Evolutionary conservation across 305 asterid genomes (phyloP), one percentile per base, ranked within the genome.

Genomic region (Euphrasia arctica): DNA sequence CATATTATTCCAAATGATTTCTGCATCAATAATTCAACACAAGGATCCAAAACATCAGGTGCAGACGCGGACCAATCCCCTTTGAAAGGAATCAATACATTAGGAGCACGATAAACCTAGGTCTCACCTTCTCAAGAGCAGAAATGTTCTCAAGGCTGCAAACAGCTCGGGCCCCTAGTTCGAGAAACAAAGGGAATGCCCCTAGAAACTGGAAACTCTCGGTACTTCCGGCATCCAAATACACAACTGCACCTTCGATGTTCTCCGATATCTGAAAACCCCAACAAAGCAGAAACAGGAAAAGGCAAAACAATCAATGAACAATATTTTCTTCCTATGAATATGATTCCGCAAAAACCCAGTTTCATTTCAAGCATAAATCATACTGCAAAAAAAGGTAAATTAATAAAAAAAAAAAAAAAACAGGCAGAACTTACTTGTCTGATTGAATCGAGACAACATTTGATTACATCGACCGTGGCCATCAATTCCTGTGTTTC

Each of bases 151-250:
- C 99, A 89, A 93, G 82, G 84, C 94, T 85, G 77, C 95, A 87
- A 66, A 93, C 84, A 58, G 90, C 70, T 50, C 81, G 80, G 58
- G 96, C 96, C 31, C 96, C 97, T 28, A 93, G 89, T 84, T 93
- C 96, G 77, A 90, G 68, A 66, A 93, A 83, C 78, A 87, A 74
- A 60, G 98, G 83, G 68, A 80, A 84, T 5, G 92, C 95, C 42
- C 95, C 97, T 15, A 90, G 72, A 72, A 84, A 79, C 78, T 90
- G 89, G 78, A 87, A 90, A 79, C 96, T 83, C 79, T 90, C 98
- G 0, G 96, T 72, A 75, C 85, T 82, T 72, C 98, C 98, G 71
- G 95, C 95, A 93, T 93, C 99, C 76, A 90, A 75, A 71, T 88
- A 93, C 41, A 93, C 73, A 68, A 82, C 70, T 62, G 97, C 82